Evolutionary conservation across 345 rosid species (phyloP).

Genomic region (Cardamine resedifolia): DNA sequence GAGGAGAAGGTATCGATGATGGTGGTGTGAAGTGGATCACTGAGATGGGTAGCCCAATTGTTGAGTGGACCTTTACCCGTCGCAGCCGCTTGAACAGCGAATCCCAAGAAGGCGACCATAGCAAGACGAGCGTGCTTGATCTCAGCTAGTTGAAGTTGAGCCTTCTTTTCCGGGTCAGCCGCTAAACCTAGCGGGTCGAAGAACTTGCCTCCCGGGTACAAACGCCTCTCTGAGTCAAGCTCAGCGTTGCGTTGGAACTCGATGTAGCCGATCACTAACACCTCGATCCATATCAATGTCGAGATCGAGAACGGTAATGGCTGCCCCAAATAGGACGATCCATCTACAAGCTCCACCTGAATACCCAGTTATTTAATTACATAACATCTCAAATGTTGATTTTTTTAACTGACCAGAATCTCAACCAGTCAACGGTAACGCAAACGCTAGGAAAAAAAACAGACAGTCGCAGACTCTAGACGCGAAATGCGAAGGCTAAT

Average conservation of each 20-base stretch:
- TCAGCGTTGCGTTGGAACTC: conserved; percentile 94
- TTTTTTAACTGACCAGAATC: not conserved
- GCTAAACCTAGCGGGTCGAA: conserved; percentile 93
- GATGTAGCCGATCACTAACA: conserved; percentile 76
- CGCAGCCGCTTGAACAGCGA: conserved; percentile 88
- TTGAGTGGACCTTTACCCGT: conserved; percentile 90
- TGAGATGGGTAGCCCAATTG: conserved; percentile 98
- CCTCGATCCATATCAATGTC: conserved; percentile 87
- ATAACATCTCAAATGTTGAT: not conserved
- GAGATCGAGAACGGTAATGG: conserved; percentile 86
- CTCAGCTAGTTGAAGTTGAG: conserved; percentile 87
- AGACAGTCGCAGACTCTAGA: not conserved
- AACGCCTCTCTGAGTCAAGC: conserved; percentile 87
- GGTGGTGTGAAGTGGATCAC: conserved; percentile 99
- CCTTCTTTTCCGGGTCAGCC: conserved; percentile 87
- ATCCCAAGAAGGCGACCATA: conserved; percentile 87
- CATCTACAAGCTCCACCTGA: conserved; percentile 90
- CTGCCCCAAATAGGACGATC: conserved; percentile 89
- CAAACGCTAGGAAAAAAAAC: not conserved
- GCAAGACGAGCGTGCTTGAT: conserved; percentile 99
- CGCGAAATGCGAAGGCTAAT: not conserved
- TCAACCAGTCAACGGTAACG: not conserved
- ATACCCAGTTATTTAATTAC: not conserved
- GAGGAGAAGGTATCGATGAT: conserved; percentile 77
- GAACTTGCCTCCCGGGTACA: conserved; percentile 84